Percentiles rank a stretch among this genome's conserved stretches.
Evolutionary conservation across 148 eudicot species (phyloP).

Genomic region (Nyssa sinensis): DNA sequence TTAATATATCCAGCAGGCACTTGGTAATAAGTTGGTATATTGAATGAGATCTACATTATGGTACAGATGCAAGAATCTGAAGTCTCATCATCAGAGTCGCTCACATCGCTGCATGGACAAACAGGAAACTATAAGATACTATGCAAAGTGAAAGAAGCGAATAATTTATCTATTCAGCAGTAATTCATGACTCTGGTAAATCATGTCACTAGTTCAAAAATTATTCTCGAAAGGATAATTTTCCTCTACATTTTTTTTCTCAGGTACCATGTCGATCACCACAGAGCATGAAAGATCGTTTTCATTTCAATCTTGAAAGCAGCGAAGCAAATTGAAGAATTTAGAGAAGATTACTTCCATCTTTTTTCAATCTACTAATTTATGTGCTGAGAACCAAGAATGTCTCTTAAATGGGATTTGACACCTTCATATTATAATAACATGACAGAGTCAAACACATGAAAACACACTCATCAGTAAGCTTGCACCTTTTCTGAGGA

Average conservation of each 20-base stretch:
- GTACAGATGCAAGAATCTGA: slow-evolving; percentile 45
- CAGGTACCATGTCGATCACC: neutral
- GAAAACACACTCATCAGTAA: too few relatives aligned
- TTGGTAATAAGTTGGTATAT: neutral
- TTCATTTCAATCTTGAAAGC: neutral
- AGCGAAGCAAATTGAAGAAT: neutral
- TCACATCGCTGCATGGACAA: slow-evolving; percentile 36
- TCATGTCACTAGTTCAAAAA: neutral
- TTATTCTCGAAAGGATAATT: neutral
- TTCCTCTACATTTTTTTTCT: neutral
- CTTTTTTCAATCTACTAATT: too few relatives aligned
- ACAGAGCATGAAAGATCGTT: neutral
- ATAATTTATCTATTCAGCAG: neutral
- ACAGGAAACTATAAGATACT: neutral
- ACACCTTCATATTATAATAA: too few relatives aligned
- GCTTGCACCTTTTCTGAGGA: too few relatives aligned
- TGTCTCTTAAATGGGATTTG: too few relatives aligned
- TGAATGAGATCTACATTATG: slow-evolving; percentile 37
- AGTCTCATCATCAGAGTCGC: slow-evolving; percentile 53
- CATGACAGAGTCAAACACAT: too few relatives aligned
- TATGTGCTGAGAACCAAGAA: too few relatives aligned
- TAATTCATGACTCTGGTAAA: neutral
- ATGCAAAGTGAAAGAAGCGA: neutral
- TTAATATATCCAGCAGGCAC: slow-evolving; percentile 5
- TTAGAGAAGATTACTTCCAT: too few relatives aligned